A percentile compares a stretch with the other conserved stretches of the same genome.
phyloP scores from a whole-genome alignment of 805 yeast species.

The Tetrapisispora namnaoensis region DNA sequence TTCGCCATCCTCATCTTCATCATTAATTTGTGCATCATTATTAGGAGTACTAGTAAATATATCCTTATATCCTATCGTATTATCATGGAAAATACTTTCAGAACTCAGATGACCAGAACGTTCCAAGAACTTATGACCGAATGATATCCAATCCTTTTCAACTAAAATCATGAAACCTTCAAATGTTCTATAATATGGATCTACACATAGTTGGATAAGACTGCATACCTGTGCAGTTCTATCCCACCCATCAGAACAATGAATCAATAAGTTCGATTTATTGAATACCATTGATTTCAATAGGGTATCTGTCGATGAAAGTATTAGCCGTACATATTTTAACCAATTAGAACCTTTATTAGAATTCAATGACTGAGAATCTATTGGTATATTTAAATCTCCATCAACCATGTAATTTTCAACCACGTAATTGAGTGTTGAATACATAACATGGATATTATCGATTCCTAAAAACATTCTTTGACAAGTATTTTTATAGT shows the following conservation, averaged over 20 bases:
- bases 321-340: conserved; percentile 52
- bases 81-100: conserved; percentile 40
- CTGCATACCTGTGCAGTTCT: conserved; percentile 86
- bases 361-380: conserved; percentile 47
- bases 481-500: conserved; percentile 40
- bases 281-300: conserved; percentile 76
- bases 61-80: conserved; percentile 9
- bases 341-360: conserved; percentile 60
- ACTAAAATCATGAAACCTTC: conserved; percentile 79
- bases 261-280: conserved; percentile 73
- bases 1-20: not conserved
- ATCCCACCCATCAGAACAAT: conserved; percentile 99
- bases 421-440: conserved; percentile 55
- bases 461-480: conserved; percentile 84
- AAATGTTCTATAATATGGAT: conserved; percentile 79
- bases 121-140: conserved; percentile 84
- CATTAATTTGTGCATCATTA: not conserved
- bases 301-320: conserved; percentile 68
- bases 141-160: conserved; percentile 93
- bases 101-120: conserved; percentile 66
- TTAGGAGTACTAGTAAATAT: not conserved
- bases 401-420: conserved; percentile 52
- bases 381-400: conserved; percentile 47
- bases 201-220: conserved; percentile 74
- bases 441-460: conserved; percentile 92